phyloP scores from a whole-genome alignment of 1,139 yeast genomes.

The Nadsonia commutata region DNA sequence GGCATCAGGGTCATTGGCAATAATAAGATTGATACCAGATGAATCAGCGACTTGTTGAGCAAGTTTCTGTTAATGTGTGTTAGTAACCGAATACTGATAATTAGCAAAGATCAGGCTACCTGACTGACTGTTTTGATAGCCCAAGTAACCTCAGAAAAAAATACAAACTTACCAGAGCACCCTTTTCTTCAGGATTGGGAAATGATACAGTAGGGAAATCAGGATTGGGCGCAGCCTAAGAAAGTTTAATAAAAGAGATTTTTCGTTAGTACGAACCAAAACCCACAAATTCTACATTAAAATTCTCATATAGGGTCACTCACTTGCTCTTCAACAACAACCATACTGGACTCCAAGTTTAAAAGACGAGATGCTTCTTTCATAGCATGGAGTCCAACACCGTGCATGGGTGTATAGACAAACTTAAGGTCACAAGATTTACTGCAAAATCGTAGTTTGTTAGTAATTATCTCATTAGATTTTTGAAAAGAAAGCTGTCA shows the following conservation, averaged over 20 bases:
- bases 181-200: conserved; percentile 94
- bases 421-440: conserved; percentile 26
- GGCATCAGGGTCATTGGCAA: conserved; percentile 95
- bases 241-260: neutral
- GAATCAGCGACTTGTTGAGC: conserved; percentile 44
- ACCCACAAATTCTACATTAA: too few species aligned
- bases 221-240: conserved; percentile 48
- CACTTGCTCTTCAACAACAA: conserved; percentile 30
- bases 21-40: conserved; percentile 35
- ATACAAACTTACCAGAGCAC: conserved; percentile 55
- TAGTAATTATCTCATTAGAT: conserved; percentile 4
- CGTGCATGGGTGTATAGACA: conserved; percentile 92
- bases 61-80: conserved; percentile 19
- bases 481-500: neutral
- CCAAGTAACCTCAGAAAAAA: too few species aligned
- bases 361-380: conserved; percentile 18
- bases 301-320: too few species aligned
- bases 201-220: conserved; percentile 70
- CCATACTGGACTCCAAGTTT: conserved; percentile 21
- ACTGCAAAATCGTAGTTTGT: neutral
- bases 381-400: conserved; percentile 49
- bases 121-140: too few species aligned
- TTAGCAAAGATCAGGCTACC: neutral
- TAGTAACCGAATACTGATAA: neutral
- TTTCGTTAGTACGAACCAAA: neutral